These are phyloP conservation scores for Saccharomyces uvarum DNA, from an alignment of 1,139 yeast species.

Conservation along the genomic window DNA sequence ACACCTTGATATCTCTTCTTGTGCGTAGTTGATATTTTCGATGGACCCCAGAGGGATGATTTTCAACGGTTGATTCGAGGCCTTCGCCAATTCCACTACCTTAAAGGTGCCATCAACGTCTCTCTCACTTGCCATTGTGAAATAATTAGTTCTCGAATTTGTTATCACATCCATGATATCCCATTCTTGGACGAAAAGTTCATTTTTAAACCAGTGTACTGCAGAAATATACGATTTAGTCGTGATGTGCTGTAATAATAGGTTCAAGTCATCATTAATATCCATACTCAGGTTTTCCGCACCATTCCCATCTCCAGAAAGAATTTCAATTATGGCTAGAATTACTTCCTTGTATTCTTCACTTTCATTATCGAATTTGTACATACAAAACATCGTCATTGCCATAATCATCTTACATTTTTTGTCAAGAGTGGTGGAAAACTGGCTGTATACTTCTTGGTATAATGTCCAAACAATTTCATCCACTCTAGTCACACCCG, in stretches of 20 bases:
- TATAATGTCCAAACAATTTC: slow-evolving; percentile 37
- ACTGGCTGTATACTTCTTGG: slow-evolving; percentile 39
- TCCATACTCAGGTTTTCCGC: not conserved
- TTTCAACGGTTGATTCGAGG: slow-evolving; percentile 27
- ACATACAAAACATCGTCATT: slow-evolving; percentile 6
- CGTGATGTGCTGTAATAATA: not conserved
- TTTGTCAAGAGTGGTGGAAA: slow-evolving; percentile 46
- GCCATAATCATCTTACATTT: slow-evolving; percentile 43
- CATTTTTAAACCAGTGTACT: slow-evolving; percentile 2
- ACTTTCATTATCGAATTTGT: not conserved
- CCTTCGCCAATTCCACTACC: slow-evolving; percentile 41
- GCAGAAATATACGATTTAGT: slow-evolving; percentile 4
- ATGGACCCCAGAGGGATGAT: slow-evolving; percentile 68
- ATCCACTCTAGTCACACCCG: slow-evolving; percentile 9
- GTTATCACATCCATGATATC: slow-evolving; percentile 3
- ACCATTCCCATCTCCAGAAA: not conserved
- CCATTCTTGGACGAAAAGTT: not conserved
- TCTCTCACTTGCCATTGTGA: slow-evolving; percentile 51
- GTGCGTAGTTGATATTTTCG: slow-evolving; percentile 57
- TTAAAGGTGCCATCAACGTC: slow-evolving; percentile 63
- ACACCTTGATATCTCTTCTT: slow-evolving; percentile 43
- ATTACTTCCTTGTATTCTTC: not conserved
- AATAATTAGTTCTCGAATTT: slow-evolving; percentile 4
- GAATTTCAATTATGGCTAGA: not conserved
- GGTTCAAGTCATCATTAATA: not conserved